phyloP scores from a whole-genome alignment of 495 filamentous ascomycete species.

The Penicillium ochrochloron region DNA sequence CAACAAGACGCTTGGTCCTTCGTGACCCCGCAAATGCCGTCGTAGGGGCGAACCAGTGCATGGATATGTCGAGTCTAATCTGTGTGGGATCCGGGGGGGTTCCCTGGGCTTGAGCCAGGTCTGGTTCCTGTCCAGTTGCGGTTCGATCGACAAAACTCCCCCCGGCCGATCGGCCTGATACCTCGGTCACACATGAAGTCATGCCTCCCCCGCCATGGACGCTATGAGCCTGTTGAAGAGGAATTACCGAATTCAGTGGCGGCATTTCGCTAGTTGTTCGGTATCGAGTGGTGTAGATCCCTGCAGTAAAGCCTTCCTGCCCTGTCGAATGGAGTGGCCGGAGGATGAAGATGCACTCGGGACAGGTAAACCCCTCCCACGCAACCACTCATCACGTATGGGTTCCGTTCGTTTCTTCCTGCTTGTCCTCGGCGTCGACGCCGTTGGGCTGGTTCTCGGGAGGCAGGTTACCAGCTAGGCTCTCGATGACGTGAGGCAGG shows the following conservation, averaged over 20 bases:
- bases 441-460: slow-evolving; percentile 22
- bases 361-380: slow-evolving; percentile 11
- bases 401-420: slow-evolving; percentile 24
- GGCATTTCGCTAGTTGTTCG: slow-evolving; percentile 3
- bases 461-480: slow-evolving; percentile 60
- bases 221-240: slow-evolving; percentile 6
- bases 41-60: slow-evolving; percentile 5
- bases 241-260: slow-evolving; percentile 9
- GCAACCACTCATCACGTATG: slow-evolving; percentile 34
- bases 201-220: slow-evolving; percentile 17
- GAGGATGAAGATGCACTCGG: background rate
- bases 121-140: slow-evolving; percentile 19
- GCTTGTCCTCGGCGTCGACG: slow-evolving; percentile 35
- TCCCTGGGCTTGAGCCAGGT: slow-evolving; percentile 9
- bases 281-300: slow-evolving; percentile 9
- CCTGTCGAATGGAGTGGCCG: background rate
- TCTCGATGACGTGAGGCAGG: slow-evolving; percentile 69
- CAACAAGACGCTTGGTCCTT: slow-evolving; percentile 30
- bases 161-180: slow-evolving; percentile 24
- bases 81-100: slow-evolving; percentile 13
- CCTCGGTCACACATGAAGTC: slow-evolving; percentile 36
- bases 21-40: slow-evolving; percentile 23
- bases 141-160: slow-evolving; percentile 26
- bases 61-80: slow-evolving; percentile 10
- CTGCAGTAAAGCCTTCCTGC: background rate